These are phyloP conservation scores for Triadica sebifera DNA, from an alignment of 345 rosid genomes.

Conservation along the genomic window DNA sequence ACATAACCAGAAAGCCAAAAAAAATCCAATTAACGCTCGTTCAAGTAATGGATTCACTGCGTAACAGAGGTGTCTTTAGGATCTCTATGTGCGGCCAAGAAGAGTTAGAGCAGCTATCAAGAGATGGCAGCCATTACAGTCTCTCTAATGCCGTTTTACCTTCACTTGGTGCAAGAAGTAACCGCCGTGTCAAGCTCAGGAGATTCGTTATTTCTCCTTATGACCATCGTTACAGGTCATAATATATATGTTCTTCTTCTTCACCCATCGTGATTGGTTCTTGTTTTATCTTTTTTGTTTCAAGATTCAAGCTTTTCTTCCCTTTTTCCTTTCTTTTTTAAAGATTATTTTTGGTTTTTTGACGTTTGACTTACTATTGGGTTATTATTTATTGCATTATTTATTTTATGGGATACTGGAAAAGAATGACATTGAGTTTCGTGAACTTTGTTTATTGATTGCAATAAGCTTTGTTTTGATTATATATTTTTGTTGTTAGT, in stretches of 20 bases:
- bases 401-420: not conserved
- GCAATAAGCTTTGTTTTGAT: not conserved
- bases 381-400: not conserved
- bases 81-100: slow-evolving; percentile 53
- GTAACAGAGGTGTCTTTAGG: slow-evolving; percentile 35
- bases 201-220: slow-evolving; percentile 68
- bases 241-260: not conserved
- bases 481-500: too few species aligned
- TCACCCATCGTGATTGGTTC: too few species aligned
- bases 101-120: slow-evolving; percentile 71
- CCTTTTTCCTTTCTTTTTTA: too few species aligned
- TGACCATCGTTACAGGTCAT: slow-evolving; percentile 77
- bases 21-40: not conserved
- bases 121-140: slow-evolving; percentile 86
- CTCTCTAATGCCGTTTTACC: slow-evolving; percentile 82
- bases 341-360: slow-evolving; percentile 4
- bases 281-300: not conserved
- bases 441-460: slow-evolving; percentile 3
- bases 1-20: not conserved
- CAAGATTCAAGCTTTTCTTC: not conserved
- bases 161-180: slow-evolving; percentile 86
- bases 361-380: not conserved
- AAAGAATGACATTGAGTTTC: slow-evolving; percentile 28
- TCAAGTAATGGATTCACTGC: slow-evolving; percentile 14
- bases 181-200: slow-evolving; percentile 65